Evolutionary conservation across 495 filamentous ascomycete genomes (phyloP), one percentile per base, ranked within the genome.

Genomic region (Xylaria palmicola): DNA sequence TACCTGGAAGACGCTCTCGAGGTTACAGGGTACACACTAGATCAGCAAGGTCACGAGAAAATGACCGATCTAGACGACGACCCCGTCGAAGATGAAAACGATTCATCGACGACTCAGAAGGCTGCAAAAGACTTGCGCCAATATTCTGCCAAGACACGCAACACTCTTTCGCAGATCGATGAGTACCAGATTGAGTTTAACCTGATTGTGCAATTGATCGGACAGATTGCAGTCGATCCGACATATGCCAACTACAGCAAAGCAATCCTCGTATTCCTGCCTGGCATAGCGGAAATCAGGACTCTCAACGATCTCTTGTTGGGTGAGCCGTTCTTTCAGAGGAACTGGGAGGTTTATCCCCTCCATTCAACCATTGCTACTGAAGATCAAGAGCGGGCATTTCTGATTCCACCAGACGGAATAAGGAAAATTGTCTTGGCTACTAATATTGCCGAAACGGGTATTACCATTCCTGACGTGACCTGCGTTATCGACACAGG

Each of bases 361-460:
- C 81, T 97, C 37, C 94, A 98, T 72, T 97, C 93, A 2, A 91
- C 89, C 1, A 95, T 98, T 68, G 88, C 93, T n/a, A 96, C 87
- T 55, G 94, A 97, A 66, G 93, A 97, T 24, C 94, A 97, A 75
- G 93, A 97, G 73, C 85, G 86, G 44, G 94, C 93, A 1, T 97
- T 98, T 69, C 77, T 88, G 1, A 77, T 96, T 3, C 93, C 94
- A 8, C 92, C 91, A 1, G 80, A 81, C 15, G 93, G 91, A 6
- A 80, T 84, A 40, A 81, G 92, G 56, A 98, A 97, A 76, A 94
- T 97, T 60, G 92, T 97, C 4, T 83, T 97, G 45, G 91, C 93
- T 5, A 98, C 93, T 8, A 98, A 98, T 68, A 97, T 98, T 68
- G 93, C 93, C 22, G 93, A 98, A 68, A 98, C 93, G 0, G 93